Percentiles rank a stretch among this genome's conserved stretches.
phyloP scores from a whole-genome alignment of 2,329 filamentous ascomycete genomes.

The Penicillium sp. region DNA sequence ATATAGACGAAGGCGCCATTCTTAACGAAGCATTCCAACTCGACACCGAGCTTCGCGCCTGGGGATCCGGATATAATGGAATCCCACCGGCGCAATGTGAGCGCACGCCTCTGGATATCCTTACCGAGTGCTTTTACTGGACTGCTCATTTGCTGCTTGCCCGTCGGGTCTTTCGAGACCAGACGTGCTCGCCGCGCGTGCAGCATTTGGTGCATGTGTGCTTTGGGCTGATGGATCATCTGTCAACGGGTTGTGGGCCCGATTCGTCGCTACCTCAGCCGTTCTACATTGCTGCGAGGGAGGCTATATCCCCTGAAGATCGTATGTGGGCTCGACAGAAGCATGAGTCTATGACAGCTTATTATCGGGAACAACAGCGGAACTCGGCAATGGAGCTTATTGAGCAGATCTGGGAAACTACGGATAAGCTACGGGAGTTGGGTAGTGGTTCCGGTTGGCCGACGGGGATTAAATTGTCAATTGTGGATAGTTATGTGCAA shows the following conservation, averaged over 20 bases:
- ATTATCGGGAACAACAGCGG: constrained; percentile 26
- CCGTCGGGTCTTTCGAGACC: constrained; percentile 24
- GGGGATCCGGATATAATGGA: constrained; percentile 17
- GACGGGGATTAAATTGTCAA: neutral
- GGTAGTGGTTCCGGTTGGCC: neutral
- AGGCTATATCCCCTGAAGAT: constrained; percentile 19
- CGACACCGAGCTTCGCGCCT: constrained; percentile 23
- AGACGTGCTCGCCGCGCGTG: constrained; percentile 21
- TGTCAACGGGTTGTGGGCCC: constrained; percentile 25
- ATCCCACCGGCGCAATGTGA: neutral
- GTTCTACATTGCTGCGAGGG: constrained; percentile 25
- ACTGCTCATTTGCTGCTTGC: constrained; percentile 26
- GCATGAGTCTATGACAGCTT: constrained; percentile 26
- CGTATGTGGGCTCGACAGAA: constrained; percentile 24
- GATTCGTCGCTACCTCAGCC: constrained; percentile 26
- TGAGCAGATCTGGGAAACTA: constrained; percentile 23
- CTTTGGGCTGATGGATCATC: constrained; percentile 23
- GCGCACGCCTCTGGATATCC: constrained; percentile 22
- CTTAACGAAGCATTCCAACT: constrained; percentile 17
- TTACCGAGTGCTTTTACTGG: constrained; percentile 27
- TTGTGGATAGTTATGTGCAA: constrained; percentile 17
- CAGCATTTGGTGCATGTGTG: constrained; percentile 24
- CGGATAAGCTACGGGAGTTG: constrained; percentile 11
- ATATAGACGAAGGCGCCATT: neutral
- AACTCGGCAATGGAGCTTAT: constrained; percentile 26